Evolutionary conservation across 139 green algal genomes (phyloP).

Genomic region (Chlorella vulgaris): DNA sequence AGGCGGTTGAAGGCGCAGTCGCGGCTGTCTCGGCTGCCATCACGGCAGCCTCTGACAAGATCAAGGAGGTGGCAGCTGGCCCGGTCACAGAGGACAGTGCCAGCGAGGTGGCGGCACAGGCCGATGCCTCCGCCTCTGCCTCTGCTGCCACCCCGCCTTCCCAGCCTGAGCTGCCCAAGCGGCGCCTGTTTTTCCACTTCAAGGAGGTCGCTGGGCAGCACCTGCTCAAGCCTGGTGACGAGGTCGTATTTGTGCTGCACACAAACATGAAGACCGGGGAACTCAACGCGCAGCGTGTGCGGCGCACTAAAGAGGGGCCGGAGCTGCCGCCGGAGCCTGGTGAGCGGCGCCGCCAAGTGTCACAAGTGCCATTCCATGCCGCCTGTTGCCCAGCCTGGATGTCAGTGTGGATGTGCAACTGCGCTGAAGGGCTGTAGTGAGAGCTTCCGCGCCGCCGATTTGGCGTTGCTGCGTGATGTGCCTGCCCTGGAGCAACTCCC

Average conservation of each 20-base stretch:
- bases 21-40: neutral
- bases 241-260: constrained; percentile 48
- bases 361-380: neutral
- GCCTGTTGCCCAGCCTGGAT: too few species aligned
- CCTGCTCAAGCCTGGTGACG: constrained; percentile 42
- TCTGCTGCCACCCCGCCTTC: neutral
- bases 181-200: constrained; percentile 44
- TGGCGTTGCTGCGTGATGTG: too few species aligned
- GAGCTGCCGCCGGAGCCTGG: constrained; percentile 13
- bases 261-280: constrained; percentile 40
- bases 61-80: neutral
- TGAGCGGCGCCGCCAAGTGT: too few species aligned
- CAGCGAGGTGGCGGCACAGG: constrained; percentile 1
- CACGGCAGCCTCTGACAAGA: too few species aligned
- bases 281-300: constrained; percentile 31
- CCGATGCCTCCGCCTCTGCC: neutral
- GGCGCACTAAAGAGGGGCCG: constrained; percentile 31
- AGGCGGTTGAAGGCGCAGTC: neutral
- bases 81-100: neutral
- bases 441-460: too few species aligned
- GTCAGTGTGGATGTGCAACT: too few species aligned
- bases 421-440: neutral
- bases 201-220: constrained; percentile 35
- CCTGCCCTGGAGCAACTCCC: too few species aligned
- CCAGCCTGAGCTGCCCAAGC: neutral